Conservation (phyloP, 164 flowering plant genomes). For the Magnolia sinica region DNA sequence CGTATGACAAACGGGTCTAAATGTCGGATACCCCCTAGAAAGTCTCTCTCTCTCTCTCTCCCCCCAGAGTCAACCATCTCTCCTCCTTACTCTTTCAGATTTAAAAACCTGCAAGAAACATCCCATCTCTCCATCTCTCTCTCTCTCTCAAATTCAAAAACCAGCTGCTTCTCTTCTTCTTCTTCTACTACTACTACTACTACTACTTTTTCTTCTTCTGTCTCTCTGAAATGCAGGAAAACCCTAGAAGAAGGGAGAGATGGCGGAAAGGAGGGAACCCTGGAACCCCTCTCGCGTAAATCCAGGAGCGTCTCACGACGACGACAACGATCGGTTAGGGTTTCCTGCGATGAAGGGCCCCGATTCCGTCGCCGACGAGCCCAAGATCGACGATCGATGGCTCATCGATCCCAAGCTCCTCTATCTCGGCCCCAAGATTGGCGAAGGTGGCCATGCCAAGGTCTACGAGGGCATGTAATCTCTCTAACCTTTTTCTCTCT, state of each 20-base stretch:
- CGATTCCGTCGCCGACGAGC: neutral
- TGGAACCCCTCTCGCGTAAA: constrained; percentile 1
- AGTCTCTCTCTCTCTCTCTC: neutral
- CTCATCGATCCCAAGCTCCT: constrained; percentile 13
- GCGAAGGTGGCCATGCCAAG: constrained; percentile 16
- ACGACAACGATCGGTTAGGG: constrained; percentile 5
- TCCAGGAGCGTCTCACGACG: neutral
- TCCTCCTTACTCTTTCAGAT: neutral
- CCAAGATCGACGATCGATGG: constrained; percentile 9
- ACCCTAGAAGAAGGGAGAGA: neutral
- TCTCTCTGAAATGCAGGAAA: constrained; percentile 8
- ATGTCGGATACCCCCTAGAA: neutral
- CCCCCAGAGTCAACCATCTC: neutral
- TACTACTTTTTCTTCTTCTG: neutral
- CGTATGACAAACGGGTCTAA: neutral
- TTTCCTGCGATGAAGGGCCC: constrained; percentile 1
- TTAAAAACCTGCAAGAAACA: neutral
- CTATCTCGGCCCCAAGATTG: constrained; percentile 9
- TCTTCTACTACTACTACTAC: neutral
- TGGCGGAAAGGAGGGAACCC: constrained; percentile 1
- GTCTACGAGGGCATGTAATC: constrained; percentile 22
- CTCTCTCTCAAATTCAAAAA: neutral
- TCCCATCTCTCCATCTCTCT: neutral
- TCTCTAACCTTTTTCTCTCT: neutral
- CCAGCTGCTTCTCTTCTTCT: neutral